These are phyloP conservation scores for Dentiscutata heterogama DNA, from an alignment of 371 early-diverging fungal species.

Conservation along the genomic window DNA sequence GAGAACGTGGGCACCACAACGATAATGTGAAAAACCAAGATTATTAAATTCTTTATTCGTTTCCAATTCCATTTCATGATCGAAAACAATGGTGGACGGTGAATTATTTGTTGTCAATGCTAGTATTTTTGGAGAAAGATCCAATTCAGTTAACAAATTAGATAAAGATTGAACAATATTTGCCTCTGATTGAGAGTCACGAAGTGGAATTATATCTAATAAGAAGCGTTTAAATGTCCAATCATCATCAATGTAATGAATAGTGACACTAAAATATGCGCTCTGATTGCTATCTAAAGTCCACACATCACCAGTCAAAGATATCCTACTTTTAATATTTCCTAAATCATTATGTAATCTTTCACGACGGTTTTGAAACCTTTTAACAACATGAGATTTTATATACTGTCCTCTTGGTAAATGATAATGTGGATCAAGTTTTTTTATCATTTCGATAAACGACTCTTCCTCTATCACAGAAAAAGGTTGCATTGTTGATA, in stretches of 20 bases:
- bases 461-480: background rate
- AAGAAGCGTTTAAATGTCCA: conserved; percentile 13
- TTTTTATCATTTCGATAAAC: conserved; percentile 2
- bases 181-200: background rate
- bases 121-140: background rate
- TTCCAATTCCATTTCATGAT: background rate
- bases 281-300: background rate
- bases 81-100: background rate
- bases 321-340: conserved; percentile 20
- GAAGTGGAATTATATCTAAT: conserved; percentile 35
- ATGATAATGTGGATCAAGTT: conserved; percentile 14
- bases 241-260: conserved; percentile 19
- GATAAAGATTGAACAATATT: conserved; percentile 7
- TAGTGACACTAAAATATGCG: background rate
- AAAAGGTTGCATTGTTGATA: background rate
- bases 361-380: background rate
- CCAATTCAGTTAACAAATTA: background rate
- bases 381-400: conserved; percentile 6
- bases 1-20: conserved; percentile 20
- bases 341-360: background rate
- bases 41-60: background rate
- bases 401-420: background rate
- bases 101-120: conserved; percentile 37
- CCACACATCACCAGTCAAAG: background rate
- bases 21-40: conserved; percentile 6